Conservation (phyloP, 2,329 filamentous ascomycete genomes). For the Fusarium liriodendri region DNA sequence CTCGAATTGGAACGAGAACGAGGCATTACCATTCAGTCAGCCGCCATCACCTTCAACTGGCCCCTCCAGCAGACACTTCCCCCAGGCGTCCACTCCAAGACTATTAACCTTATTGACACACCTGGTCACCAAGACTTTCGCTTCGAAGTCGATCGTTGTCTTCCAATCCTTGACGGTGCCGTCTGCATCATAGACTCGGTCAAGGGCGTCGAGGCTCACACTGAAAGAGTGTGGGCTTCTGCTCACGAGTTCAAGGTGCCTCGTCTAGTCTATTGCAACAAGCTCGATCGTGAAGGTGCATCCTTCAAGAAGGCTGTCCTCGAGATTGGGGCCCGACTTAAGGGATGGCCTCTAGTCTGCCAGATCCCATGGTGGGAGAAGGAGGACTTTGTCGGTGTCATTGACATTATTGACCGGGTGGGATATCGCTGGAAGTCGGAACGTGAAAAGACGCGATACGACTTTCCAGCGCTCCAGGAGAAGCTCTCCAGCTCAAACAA, state of each 20-base stretch:
- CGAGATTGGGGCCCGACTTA: constrained; percentile 83
- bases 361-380: constrained; percentile 96
- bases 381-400: constrained; percentile 83
- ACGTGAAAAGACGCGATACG: constrained; percentile 52
- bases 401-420: constrained; percentile 81
- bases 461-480: constrained; percentile 44
- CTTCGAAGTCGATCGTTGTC: constrained; percentile 92
- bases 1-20: constrained; percentile 90
- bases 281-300: constrained; percentile 81
- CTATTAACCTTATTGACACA: constrained; percentile 93
- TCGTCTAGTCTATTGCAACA: constrained; percentile 81
- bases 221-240: constrained; percentile 94
- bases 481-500: constrained; percentile 60
- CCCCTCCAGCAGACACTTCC: constrained; percentile 67
- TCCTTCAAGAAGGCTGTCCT: constrained; percentile 86
- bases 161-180: constrained; percentile 88
- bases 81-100: constrained; percentile 64
- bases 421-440: constrained; percentile 77
- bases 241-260: constrained; percentile 89
- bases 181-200: constrained; percentile 95
- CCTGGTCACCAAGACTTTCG: constrained; percentile 98
- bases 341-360: constrained; percentile 89
- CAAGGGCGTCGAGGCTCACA: constrained; percentile 95
- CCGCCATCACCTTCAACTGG: constrained; percentile 96
- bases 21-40: constrained; percentile 97